Base-by-base conservation (phyloP, 2,329 filamentous ascomycete species). In the Macrophomina tecta region DNA sequence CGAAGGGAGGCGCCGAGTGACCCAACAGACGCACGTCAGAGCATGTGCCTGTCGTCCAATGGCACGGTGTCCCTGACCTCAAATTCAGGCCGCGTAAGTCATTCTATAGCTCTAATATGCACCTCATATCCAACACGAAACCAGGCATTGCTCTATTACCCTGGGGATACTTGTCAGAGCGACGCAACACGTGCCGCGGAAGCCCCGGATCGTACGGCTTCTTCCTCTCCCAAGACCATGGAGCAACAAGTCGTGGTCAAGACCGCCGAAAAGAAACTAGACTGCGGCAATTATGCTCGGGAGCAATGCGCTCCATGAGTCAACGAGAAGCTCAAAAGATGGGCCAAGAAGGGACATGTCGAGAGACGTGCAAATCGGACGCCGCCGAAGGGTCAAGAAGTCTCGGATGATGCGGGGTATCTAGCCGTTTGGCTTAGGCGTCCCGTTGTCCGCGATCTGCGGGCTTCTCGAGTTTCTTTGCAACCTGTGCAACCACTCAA, bases 351-450 rank as follows among this genome's bases (percentile, higher is more conserved):
- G 42, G n/a, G 16, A 48, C 23, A 23, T 18, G 58, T 62, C 32
- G 30, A 48, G 23, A 48, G 58, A 49, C 30, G 58, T 49, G 58
- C 45, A 48, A 23, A 18, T 30, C 42, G 4, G 36, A 7, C 18
- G 45, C 32, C 58, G 42, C n/a, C 11, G 46, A 38, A 9, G 23
- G 23, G 23, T 32, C 58, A 28, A 62, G 30, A 16, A 38, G 38
- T 49, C 32, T 49, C 45, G 30, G 58, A 49, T 62, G 38, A 16
- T 62, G 58, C 45, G 58, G 58, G 45, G 45, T 62, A 62, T 38
- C 58, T 40, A 38, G 34, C 32, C 42, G 45, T 9, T 12, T 38
- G 7, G 40, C 48, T 36, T n/a, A 49, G 45, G 42, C 58, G 58
- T 36, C 23, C 56, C 40, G n/a, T 28, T 36, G 3, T 32, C 11